These are phyloP conservation scores for Xerophyta viscosa DNA, from an alignment of 106 monocot genomes.

Conservation along the genomic window DNA sequence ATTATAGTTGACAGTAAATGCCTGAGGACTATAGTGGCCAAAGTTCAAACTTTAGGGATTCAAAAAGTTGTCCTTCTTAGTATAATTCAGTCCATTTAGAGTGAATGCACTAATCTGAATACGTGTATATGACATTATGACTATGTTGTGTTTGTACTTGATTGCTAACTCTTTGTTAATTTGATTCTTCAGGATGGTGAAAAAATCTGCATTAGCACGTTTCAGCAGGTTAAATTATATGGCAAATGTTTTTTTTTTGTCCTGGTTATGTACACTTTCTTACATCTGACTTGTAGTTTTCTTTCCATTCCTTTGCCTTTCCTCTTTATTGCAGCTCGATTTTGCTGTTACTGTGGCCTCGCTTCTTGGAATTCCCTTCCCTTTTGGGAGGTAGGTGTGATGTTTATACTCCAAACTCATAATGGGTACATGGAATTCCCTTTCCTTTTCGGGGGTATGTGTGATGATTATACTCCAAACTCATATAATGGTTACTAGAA, in stretches of 20 bases:
- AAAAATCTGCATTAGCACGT: conserved; percentile 50
- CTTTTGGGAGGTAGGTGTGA: conserved; percentile 79
- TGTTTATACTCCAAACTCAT: too few species aligned
- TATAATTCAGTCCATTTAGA: too few species aligned
- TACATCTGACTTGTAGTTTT: background rate
- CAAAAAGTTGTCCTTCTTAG: too few species aligned
- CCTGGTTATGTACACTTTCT: background rate
- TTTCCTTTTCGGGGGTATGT: too few species aligned
- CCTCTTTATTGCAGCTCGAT: conserved; percentile 61
- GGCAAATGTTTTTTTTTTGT: background rate
- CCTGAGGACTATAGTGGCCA: too few species aligned
- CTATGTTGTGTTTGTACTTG: background rate
- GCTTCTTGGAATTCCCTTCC: conserved; percentile 91
- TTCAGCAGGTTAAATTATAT: conserved; percentile 68
- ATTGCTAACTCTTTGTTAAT: background rate
- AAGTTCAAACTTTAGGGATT: too few species aligned
- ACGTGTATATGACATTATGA: too few species aligned
- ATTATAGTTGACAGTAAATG: too few species aligned
- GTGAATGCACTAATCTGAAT: too few species aligned
- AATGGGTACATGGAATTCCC: too few species aligned
- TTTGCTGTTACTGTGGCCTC: conserved; percentile 86
- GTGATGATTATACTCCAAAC: too few species aligned
- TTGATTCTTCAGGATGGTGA: conserved; percentile 53
- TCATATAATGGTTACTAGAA: too few species aligned
- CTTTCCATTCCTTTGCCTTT: conserved; percentile 1